Evolutionary conservation across 176 grass and related monocot genomes (phyloP), one percentile per base, ranked within the genome.

Genomic region (Oryza meridionalis): DNA sequence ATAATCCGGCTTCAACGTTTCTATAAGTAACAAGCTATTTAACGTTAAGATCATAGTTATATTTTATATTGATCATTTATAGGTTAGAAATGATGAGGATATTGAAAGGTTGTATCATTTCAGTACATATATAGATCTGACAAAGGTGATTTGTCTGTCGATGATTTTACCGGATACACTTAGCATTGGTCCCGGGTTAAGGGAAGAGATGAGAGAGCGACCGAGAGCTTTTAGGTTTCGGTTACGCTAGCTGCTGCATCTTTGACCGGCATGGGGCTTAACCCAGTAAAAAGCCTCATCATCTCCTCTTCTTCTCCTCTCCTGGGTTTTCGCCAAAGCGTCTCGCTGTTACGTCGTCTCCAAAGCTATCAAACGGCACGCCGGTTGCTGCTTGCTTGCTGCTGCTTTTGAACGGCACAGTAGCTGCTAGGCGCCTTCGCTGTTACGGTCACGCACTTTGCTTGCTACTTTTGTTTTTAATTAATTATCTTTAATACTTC

Each of bases 251-350:
- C 29, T 44, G 73, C 81, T 62, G 27, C 49, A 89, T 85, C 77
- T 89, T 89, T 85, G 82, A 89, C 82, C 82, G 64, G 87, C 76
- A 84, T 84, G 45, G 87, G 43, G 40, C 5, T 26, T n/a, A 19
- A 31, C 31, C 44, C 64, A 13, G 25, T 19, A 44, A 65, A 84
- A 70, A 53, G 58, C 69, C 13, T 15, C 55, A 12, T 63, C 80
- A 77, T 42, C 65, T 9, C 3, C 22, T 12, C n/a, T 16, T 33
- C 29, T 16, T 15, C 49, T 19, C 25, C 49, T 19, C 26, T 14
- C 80, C 73, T 90, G 21, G 84, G 84, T 67, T 74, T 19, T 83
- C 59, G 79, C 88, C 84, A 90, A 90, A 86, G 88, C 66, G 6
- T 59, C 63, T 38, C 10, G 16, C 78, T 38, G 78, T 45, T 61